phyloP scores from a whole-genome alignment of 2,329 filamentous ascomycete species.

The Spiromastix sp. region DNA sequence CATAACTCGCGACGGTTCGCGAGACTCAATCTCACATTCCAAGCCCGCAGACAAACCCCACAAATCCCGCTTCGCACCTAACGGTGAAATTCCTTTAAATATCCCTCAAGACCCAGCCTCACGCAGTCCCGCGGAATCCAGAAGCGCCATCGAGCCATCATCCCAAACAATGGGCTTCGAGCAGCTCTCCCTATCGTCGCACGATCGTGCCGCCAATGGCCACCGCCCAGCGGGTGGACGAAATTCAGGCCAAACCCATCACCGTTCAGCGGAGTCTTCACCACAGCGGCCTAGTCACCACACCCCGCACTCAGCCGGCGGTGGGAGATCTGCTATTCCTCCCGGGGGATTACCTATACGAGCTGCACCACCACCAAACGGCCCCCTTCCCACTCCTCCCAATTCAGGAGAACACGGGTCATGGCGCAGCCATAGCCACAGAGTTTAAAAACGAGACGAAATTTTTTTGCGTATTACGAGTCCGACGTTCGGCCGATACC shows the following conservation, averaged over 20 bases:
- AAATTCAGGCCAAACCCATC: slow-evolving; percentile 3
- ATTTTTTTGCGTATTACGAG: not conserved
- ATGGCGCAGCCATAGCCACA: slow-evolving; percentile 1
- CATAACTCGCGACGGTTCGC: slow-evolving; percentile 51
- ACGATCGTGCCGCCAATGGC: slow-evolving; percentile 3
- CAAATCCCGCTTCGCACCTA: slow-evolving; percentile 48
- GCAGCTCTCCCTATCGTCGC: slow-evolving; percentile 28
- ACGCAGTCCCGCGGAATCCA: slow-evolving; percentile 14
- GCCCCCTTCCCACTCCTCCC: slow-evolving; percentile 50
- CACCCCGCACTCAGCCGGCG: no score
- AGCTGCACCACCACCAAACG: slow-evolving; percentile 47
- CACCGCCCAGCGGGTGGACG: not conserved
- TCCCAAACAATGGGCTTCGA: slow-evolving; percentile 26
- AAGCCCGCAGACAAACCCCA: slow-evolving; percentile 26
- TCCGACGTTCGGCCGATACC: not conserved
- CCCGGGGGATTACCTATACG: slow-evolving; percentile 57
- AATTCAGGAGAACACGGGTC: slow-evolving; percentile 13
- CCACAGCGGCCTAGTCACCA: no score
- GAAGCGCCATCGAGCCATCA: slow-evolving; percentile 14
- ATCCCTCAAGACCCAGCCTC: slow-evolving; percentile 25
- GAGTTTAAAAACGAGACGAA: not conserved
- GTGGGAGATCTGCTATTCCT: no score
- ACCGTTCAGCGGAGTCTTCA: no score
- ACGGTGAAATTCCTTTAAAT: slow-evolving; percentile 59
- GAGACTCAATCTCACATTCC: slow-evolving; percentile 37